Evolutionary conservation across 306 rosid species (phyloP).

Genomic region (Cicer judaicum): DNA sequence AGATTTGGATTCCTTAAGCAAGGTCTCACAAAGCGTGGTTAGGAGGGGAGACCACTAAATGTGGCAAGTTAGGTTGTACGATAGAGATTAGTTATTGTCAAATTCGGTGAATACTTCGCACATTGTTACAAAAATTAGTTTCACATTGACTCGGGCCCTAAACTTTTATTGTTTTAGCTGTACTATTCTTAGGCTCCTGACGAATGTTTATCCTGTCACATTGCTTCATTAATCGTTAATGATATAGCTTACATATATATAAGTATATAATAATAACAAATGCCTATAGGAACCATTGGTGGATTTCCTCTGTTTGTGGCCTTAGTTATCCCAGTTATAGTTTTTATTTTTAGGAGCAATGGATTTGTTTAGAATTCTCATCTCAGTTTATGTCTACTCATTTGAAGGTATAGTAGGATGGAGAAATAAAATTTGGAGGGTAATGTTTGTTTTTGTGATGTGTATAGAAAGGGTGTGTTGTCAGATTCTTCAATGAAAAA

Average conservation of each 20-base stretch:
- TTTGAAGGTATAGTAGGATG: constrained; percentile 27
- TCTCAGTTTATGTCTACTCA: constrained; percentile 16
- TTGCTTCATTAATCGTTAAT: constrained; percentile 7
- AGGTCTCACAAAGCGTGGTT: too few species aligned
- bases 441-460: neutral
- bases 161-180: constrained; percentile 2
- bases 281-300: constrained; percentile 3
- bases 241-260: neutral
- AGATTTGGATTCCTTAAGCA: too few species aligned
- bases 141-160: neutral
- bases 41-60: too few species aligned
- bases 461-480: neutral
- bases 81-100: too few species aligned
- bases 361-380: constrained; percentile 5
- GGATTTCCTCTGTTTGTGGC: neutral
- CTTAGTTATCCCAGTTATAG: neutral
- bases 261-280: neutral
- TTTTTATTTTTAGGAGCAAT: neutral
- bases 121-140: too few species aligned
- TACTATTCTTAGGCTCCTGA: constrained; percentile 5
- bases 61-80: too few species aligned
- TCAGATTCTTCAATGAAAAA: neutral
- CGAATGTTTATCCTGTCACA: neutral
- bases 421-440: neutral
- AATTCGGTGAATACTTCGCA: too few species aligned